Percentiles rank a stretch among this genome's conserved stretches.
Evolutionary conservation across 331 rosid genomes (phyloP).

Genomic region (Spiraea crenata): DNA sequence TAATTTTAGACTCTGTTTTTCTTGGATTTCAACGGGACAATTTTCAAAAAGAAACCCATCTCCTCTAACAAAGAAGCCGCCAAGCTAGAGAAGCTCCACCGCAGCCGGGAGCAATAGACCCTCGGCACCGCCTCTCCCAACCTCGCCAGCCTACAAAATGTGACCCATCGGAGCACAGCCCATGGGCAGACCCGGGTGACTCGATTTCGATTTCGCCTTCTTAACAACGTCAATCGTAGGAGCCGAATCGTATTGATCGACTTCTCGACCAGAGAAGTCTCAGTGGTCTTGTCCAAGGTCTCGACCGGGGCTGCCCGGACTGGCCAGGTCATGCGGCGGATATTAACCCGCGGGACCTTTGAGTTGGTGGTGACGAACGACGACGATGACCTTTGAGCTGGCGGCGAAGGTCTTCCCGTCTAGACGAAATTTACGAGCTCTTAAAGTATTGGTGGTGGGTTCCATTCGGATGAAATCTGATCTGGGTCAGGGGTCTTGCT

Average conservation of each 20-base stretch:
- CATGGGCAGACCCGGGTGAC: constrained; percentile 97
- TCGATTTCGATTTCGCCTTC: constrained; percentile 89
- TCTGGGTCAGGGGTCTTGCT: too few relatives aligned
- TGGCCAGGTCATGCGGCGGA: constrained; percentile 29
- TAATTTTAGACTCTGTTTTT: too few relatives aligned
- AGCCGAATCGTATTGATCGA: constrained; percentile 93
- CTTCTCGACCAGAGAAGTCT: constrained; percentile 63
- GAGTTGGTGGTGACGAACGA: constrained; percentile 16
- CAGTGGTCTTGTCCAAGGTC: constrained; percentile 54
- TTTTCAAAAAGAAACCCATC: too few relatives aligned
- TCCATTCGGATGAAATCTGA: too few relatives aligned
- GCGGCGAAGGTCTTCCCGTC: too few relatives aligned
- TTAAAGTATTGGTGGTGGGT: too few relatives aligned
- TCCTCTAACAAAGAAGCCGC: too few relatives aligned
- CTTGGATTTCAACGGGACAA: too few relatives aligned
- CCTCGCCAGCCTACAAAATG: constrained; percentile 67
- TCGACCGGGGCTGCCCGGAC: constrained; percentile 49
- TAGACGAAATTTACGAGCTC: too few relatives aligned
- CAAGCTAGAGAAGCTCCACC: too few relatives aligned
- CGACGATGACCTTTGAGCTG: not conserved
- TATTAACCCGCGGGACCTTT: constrained; percentile 14
- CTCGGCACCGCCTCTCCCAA: constrained; percentile 35
- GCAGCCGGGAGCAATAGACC: too few relatives aligned
- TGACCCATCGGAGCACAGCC: constrained; percentile 99
- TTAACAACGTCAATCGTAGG: constrained; percentile 78